These are phyloP conservation scores for Toxoplasma gondii DNA, from an alignment of 169 alveolate species.

Conservation along the genomic window DNA sequence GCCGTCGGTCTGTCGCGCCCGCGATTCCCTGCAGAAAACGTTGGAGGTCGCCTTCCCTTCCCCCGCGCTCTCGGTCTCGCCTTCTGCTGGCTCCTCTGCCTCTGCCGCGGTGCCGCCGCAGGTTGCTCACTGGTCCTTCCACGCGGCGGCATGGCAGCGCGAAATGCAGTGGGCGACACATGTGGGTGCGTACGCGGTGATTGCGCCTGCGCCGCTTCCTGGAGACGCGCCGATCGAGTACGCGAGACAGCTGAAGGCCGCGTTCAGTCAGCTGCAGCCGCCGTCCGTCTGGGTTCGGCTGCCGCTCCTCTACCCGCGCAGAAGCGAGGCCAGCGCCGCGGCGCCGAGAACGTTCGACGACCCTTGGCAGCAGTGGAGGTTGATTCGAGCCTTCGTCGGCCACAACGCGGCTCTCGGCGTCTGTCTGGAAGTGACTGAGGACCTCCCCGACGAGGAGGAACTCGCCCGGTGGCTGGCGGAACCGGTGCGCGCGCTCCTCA, in stretches of 20 bases:
- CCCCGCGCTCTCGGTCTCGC: background rate
- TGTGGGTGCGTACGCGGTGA: slow-evolving; percentile 23
- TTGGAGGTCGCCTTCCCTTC: background rate
- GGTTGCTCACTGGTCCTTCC: background rate
- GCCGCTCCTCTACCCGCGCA: slow-evolving; percentile 41
- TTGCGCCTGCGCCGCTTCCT: background rate
- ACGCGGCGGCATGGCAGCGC: slow-evolving; percentile 25
- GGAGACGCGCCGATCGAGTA: background rate
- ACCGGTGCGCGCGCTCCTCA: slow-evolving; percentile 51
- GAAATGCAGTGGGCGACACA: slow-evolving; percentile 47
- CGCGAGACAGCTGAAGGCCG: background rate
- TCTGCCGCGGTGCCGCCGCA: background rate
- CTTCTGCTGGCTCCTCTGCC: background rate
- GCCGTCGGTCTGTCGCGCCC: background rate
- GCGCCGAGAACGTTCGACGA: background rate
- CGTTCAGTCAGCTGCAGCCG: slow-evolving; percentile 58
- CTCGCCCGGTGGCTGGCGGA: slow-evolving; percentile 71
- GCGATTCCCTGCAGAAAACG: background rate
- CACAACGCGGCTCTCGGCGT: slow-evolving; percentile 34
- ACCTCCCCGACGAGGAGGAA: slow-evolving; percentile 49
- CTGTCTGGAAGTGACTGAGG: slow-evolving; percentile 44
- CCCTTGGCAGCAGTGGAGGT: slow-evolving; percentile 34
- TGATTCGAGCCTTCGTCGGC: slow-evolving; percentile 19
- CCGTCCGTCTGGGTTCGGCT: slow-evolving; percentile 52
- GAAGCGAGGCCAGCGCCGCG: slow-evolving; percentile 4